phyloP scores from a whole-genome alignment of 225 moss, liverwort and hornwort species.

The Physcomitrellopsis africana region DNA sequence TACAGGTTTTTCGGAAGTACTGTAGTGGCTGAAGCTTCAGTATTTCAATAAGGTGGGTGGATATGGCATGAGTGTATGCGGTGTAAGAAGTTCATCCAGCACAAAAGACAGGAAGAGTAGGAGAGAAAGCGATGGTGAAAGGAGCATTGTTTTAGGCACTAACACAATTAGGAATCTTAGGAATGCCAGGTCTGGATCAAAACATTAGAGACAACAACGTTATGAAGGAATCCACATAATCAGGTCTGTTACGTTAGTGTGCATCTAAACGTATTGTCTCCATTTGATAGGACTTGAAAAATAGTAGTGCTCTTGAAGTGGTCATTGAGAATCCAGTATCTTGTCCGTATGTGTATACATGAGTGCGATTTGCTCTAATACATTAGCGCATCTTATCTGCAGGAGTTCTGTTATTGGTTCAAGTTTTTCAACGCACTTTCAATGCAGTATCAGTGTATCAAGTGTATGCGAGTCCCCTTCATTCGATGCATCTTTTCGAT shows the following conservation, averaged over 20 bases:
- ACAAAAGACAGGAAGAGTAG: constrained; percentile 23
- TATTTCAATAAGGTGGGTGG: neutral
- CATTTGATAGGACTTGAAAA: neutral
- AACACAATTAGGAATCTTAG: constrained; percentile 21
- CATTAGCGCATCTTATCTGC: no score
- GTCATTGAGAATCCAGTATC: neutral
- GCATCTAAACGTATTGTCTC: neutral
- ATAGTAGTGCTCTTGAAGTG: neutral
- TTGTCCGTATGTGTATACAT: neutral
- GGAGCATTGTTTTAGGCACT: constrained; percentile 23
- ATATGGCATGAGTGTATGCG: constrained; percentile 1
- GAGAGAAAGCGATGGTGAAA: constrained; percentile 25
- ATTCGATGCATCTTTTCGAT: no score
- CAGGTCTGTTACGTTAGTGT: constrained; percentile 11
- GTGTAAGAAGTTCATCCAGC: constrained; percentile 14
- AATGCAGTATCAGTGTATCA: constrained; percentile 1
- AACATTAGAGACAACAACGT: neutral
- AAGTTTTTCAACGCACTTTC: neutral
- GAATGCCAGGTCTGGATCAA: constrained; percentile 23
- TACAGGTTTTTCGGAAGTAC: neutral
- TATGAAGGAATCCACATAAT: constrained; percentile 21
- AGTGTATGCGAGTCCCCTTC: neutral
- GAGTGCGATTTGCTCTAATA: neutral
- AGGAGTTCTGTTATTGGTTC: no score
- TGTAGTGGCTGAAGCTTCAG: constrained; percentile 5